Evolutionary conservation across 208 protist species (phyloP).

Genomic region (Leishmania turanica): DNA sequence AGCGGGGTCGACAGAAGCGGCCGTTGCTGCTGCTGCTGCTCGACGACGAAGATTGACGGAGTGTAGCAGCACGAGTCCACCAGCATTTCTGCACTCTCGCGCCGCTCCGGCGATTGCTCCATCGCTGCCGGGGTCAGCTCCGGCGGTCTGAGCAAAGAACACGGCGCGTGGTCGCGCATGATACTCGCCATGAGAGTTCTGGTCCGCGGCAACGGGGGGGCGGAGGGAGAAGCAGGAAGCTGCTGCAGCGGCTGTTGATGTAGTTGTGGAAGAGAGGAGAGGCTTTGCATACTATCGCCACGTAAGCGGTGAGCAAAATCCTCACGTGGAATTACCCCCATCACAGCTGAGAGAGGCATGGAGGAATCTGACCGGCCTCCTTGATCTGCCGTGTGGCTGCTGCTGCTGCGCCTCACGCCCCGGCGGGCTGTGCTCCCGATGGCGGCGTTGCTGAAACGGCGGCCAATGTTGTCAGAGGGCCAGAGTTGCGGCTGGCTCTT

Average conservation of each 20-base stretch:
- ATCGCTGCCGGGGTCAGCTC: conserved; percentile 1
- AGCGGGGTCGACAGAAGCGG: not conserved
- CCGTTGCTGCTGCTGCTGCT: not conserved
- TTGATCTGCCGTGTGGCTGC: not conserved
- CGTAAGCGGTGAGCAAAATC: not conserved
- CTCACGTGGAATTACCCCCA: conserved; percentile 1
- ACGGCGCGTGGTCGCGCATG: not conserved
- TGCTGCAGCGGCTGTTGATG: not conserved
- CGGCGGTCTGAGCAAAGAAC: not conserved
- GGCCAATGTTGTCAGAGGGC: not conserved
- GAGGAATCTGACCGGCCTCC: not conserved
- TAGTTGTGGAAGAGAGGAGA: not conserved
- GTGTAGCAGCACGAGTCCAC: conserved; percentile 3
- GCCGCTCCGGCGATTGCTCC: not conserved
- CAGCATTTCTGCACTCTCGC: not conserved
- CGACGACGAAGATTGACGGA: not conserved
- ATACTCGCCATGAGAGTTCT: not conserved
- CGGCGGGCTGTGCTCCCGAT: not conserved
- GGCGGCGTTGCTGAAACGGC: not conserved
- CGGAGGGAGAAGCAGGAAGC: not conserved
- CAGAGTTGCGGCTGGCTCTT: not conserved
- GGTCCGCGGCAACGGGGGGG: not conserved
- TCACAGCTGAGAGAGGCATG: not conserved
- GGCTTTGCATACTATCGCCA: not conserved
- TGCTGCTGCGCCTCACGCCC: not conserved